Evolutionary conservation across 257 asterid species (phyloP).

Genomic region (Solanum infundibuliforme): DNA sequence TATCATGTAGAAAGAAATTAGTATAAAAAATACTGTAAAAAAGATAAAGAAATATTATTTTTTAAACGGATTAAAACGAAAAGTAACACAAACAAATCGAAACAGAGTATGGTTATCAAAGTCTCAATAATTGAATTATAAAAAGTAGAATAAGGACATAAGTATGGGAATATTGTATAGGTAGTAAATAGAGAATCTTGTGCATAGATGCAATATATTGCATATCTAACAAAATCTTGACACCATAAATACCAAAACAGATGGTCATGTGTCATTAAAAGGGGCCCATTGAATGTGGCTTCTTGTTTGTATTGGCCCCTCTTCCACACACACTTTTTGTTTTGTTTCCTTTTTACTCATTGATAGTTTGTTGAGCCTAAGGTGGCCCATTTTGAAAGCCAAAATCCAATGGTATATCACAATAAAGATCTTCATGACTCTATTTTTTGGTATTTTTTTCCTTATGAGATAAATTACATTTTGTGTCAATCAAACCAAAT

Average conservation of each 20-base stretch:
- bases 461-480: background rate
- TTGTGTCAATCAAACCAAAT: background rate
- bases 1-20: no score
- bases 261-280: constrained; percentile 43
- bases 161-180: background rate
- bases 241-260: constrained; percentile 17
- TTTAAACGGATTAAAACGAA: no score
- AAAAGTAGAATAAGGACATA: background rate
- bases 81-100: no score
- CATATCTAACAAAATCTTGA: constrained; percentile 31
- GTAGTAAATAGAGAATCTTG: constrained; percentile 14
- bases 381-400: constrained; percentile 50
- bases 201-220: constrained; percentile 18
- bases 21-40: no score
- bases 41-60: no score
- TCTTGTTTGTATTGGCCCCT: constrained; percentile 3
- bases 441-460: background rate
- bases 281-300: constrained; percentile 27
- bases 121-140: background rate
- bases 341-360: background rate
- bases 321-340: background rate
- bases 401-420: constrained; percentile 40
- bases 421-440: constrained; percentile 34
- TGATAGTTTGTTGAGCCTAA: constrained; percentile 31
- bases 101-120: no score